A percentile compares a stretch with the other conserved stretches of the same genome.
These are phyloP conservation scores for Cetradonia linearis DNA, from an alignment of 495 filamentous ascomycete species.

Conservation along the genomic window DNA sequence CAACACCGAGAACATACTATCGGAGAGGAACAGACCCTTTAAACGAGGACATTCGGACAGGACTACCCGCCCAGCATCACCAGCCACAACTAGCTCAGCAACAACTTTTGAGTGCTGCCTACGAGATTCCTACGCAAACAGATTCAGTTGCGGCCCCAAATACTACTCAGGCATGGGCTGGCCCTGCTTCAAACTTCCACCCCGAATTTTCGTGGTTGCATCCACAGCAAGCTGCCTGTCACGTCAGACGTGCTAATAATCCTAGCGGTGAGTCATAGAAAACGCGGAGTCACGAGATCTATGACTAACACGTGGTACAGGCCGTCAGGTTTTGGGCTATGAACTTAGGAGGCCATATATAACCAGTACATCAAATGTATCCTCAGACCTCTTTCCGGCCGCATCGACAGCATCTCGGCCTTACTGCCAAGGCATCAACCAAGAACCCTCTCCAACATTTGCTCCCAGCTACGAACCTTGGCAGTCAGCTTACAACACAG, in stretches of 20 bases:
- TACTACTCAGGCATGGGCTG: slow-evolving; percentile 12
- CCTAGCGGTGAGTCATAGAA: slow-evolving; percentile 19
- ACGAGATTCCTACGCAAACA: background rate
- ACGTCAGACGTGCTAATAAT: slow-evolving; percentile 20
- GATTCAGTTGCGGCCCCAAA: background rate
- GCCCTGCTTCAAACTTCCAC: slow-evolving; percentile 12
- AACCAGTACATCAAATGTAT: slow-evolving; percentile 7
- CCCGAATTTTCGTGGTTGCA: slow-evolving; percentile 18
- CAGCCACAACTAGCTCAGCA: slow-evolving; percentile 3
- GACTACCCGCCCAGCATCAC: background rate
- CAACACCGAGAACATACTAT: slow-evolving; percentile 12
- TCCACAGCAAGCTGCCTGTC: slow-evolving; percentile 13
- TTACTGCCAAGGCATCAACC: slow-evolving; percentile 20
- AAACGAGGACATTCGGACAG: slow-evolving; percentile 13
- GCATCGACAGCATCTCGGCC: slow-evolving; percentile 18
- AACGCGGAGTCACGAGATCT: slow-evolving; percentile 17
- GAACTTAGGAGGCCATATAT: slow-evolving; percentile 17
- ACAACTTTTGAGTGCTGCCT: background rate
- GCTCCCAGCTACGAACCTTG: slow-evolving; percentile 9
- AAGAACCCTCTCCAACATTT: slow-evolving; percentile 10
- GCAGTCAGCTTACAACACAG: slow-evolving; percentile 10
- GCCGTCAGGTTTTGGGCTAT: slow-evolving; percentile 6
- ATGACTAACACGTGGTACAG: slow-evolving; percentile 13
- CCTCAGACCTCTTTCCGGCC: slow-evolving; percentile 18
- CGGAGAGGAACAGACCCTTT: background rate